phyloP scores from a whole-genome alignment of 2,329 filamentous ascomycete genomes.

The Reticulascus tulasneorum region DNA sequence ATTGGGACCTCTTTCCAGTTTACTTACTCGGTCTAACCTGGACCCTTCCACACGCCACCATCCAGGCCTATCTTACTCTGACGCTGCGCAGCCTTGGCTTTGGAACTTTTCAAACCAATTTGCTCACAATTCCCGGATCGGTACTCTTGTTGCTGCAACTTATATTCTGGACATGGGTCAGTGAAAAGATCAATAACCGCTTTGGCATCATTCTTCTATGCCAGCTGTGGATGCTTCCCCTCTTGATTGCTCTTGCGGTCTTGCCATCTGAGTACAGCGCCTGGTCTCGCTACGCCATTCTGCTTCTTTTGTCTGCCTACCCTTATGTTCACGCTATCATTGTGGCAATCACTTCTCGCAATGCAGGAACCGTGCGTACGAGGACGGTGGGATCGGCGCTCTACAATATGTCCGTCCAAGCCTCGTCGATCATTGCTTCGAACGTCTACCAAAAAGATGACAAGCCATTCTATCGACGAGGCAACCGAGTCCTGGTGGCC shows the following conservation, averaged over 20 bases:
- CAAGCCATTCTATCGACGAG: constrained; percentile 39
- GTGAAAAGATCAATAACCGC: constrained; percentile 36
- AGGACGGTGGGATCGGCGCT: constrained; percentile 57
- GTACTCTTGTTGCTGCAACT: constrained; percentile 31
- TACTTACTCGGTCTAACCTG: constrained; percentile 38
- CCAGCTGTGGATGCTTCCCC: constrained; percentile 49
- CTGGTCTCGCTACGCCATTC: constrained; percentile 44
- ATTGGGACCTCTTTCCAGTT: constrained; percentile 54
- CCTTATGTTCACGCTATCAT: constrained; percentile 38
- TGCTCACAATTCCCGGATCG: constrained; percentile 41
- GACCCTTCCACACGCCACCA: constrained; percentile 19
- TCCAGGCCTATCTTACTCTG: constrained; percentile 42
- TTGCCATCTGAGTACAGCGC: constrained; percentile 26
- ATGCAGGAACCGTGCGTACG: constrained; percentile 58
- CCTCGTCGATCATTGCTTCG: constrained; percentile 36
- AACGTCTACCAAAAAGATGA: constrained; percentile 38
- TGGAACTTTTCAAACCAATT: constrained; percentile 48
- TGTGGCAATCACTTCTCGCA: constrained; percentile 58
- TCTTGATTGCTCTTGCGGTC: constrained; percentile 41
- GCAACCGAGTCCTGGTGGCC: constrained; percentile 36
- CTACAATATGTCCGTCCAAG: constrained; percentile 55
- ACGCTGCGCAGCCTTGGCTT: constrained; percentile 46
- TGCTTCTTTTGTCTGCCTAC: constrained; percentile 40
- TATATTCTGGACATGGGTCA: constrained; percentile 38
- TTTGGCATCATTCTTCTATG: constrained; percentile 23